These are phyloP conservation scores for Flaveria bidentis DNA, from an alignment of 129 eudicot species.

Conservation along the genomic window DNA sequence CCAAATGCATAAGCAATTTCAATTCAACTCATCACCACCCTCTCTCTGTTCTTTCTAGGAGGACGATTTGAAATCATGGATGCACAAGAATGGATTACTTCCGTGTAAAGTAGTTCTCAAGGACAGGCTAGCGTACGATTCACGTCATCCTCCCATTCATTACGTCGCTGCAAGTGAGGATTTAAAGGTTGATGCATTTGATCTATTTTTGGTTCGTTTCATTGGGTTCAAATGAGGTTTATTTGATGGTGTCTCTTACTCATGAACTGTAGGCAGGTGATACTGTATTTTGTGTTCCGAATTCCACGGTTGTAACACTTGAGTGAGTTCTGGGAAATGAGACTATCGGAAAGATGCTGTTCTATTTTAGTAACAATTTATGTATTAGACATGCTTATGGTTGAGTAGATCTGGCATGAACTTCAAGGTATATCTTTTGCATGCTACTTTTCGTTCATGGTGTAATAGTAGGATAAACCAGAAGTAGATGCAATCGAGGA, in stretches of 20 bases:
- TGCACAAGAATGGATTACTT: too few relatives aligned
- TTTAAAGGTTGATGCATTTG: slow-evolving; percentile 51
- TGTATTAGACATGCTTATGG: slow-evolving; percentile 16
- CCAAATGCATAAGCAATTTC: slow-evolving; percentile 48
- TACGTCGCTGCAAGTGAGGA: slow-evolving; percentile 94
- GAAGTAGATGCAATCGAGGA: not conserved
- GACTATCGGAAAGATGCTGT: slow-evolving; percentile 63
- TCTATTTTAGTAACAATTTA: not conserved
- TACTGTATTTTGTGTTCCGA: slow-evolving; percentile 77
- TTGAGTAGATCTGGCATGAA: too few relatives aligned
- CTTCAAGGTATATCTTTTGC: too few relatives aligned
- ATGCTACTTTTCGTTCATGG: too few relatives aligned
- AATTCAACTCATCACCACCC: slow-evolving; percentile 39
- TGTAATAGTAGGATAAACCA: not conserved
- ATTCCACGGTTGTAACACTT: slow-evolving; percentile 79
- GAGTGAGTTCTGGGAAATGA: slow-evolving; percentile 96
- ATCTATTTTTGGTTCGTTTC: not conserved
- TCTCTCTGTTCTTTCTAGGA: too few relatives aligned
- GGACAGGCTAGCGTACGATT: slow-evolving; percentile 59
- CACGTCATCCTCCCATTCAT: slow-evolving; percentile 59
- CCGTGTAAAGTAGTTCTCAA: too few relatives aligned
- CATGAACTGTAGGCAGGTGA: slow-evolving; percentile 66
- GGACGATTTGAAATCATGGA: too few relatives aligned
- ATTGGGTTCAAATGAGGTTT: not conserved
- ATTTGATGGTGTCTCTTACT: not conserved